Conservation (phyloP, 139 green algal genomes). For the Micractinium sp. region DNA sequence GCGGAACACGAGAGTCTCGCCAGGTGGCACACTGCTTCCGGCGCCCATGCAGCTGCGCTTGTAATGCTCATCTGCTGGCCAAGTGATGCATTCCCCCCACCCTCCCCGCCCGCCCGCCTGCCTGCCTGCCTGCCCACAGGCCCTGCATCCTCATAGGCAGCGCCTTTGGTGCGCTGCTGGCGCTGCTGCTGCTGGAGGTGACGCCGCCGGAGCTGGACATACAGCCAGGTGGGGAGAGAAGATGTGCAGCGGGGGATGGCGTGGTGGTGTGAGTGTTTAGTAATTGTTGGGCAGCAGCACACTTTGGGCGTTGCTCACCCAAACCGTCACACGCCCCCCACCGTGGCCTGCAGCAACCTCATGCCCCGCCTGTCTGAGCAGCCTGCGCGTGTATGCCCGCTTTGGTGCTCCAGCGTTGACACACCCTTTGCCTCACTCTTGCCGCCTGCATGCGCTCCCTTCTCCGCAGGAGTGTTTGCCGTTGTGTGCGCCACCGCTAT, state of each 20-base stretch:
- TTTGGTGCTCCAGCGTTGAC: no score
- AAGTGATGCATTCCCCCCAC: background rate
- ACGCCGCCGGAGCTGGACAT: conserved; percentile 66
- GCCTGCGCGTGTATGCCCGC: no score
- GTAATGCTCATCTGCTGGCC: background rate
- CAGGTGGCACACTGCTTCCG: background rate
- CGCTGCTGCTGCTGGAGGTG: conserved; percentile 65
- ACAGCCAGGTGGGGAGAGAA: conserved; percentile 48
- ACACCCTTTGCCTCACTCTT: no score
- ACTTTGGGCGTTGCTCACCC: no score
- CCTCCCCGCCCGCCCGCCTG: background rate
- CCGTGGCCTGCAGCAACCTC: no score
- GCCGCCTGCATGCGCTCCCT: no score
- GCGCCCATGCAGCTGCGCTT: background rate
- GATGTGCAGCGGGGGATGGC: no score
- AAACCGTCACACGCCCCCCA: no score
- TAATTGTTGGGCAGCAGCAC: no score
- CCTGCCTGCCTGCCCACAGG: background rate
- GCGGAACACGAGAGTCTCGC: no score
- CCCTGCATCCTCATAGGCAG: conserved; percentile 54
- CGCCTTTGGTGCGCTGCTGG: conserved; percentile 73
- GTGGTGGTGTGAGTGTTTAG: no score
- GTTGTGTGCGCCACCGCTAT: conserved; percentile 82
- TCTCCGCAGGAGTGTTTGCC: conserved; percentile 66
- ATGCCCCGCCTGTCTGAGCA: no score